Conservation (phyloP, 768 basidiomycete genomes). For the Pisolithus tinctorius region DNA sequence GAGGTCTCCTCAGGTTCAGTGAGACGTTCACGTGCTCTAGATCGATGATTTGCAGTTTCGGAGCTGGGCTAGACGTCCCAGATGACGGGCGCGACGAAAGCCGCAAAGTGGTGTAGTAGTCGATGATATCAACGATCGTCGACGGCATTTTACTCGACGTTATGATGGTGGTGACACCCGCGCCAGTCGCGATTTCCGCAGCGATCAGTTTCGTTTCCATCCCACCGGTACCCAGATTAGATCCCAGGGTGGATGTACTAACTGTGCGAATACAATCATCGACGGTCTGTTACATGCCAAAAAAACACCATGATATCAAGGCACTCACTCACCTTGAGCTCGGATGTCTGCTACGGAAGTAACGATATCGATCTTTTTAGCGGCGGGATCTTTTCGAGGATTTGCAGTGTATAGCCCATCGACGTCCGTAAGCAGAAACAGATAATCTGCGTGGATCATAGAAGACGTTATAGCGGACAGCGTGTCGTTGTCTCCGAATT, state of each 20-base stretch:
- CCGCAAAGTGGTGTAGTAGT: constrained; percentile 53
- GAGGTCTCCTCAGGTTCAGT: constrained; percentile 43
- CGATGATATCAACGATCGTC: constrained; percentile 74
- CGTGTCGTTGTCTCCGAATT: constrained; percentile 99
- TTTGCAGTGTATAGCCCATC: constrained; percentile 94
- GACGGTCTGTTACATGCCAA: neutral
- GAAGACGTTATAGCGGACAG: constrained; percentile 94
- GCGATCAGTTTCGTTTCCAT: constrained; percentile 99
- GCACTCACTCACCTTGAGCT: constrained; percentile 51
- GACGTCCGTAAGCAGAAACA: constrained; percentile 95
- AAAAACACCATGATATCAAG: neutral
- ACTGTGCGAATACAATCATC: constrained; percentile 41
- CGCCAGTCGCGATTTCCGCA: constrained; percentile 93
- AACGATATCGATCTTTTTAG: constrained; percentile 76
- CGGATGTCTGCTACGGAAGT: constrained; percentile 78
- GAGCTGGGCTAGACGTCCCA: constrained; percentile 20
- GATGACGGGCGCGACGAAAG: constrained; percentile 31
- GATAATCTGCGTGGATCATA: constrained; percentile 97
- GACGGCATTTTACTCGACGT: constrained; percentile 75
- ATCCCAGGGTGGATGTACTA: constrained; percentile 87
- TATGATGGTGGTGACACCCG: constrained; percentile 90
- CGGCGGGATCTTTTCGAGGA: constrained; percentile 82
- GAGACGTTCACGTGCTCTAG: constrained; percentile 18
- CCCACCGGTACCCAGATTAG: constrained; percentile 91
- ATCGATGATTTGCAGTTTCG: constrained; percentile 17